Base-by-base conservation (phyloP, 2,329 filamentous ascomycete genomes). In the Neofusicoccum umdonicola region DNA sequence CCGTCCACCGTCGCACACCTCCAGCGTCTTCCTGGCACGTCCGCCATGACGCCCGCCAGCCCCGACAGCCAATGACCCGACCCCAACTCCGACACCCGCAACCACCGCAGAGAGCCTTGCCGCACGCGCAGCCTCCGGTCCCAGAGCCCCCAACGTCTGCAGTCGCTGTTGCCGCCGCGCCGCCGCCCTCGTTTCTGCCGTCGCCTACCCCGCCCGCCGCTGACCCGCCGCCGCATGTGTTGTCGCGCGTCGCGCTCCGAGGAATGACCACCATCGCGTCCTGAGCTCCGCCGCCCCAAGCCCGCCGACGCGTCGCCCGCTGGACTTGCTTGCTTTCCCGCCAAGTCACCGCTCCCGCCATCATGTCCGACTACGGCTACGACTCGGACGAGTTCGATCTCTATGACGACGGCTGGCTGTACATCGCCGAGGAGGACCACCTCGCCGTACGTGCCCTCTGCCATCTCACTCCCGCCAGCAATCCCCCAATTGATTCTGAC, bases 341-440 rank as follows among this genome's bases (percentile, higher is more conserved):
- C 39, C 62, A 63, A 44, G 44, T 50, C 58, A 31, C 37, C 54
- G 22, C 39, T 31, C 27, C 15, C 15, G 52, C 69, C 66, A 73
- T 7, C 45, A 78, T 78, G 76, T 77, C 75, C 67, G 79, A 81
- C 68, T 80, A 79, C 71, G 77, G 75, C 67, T 74, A 78, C 62
- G 73, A 74, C 67, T 74, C 75, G 64, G 73, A 75, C 58, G 78
- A 76, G 45, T 69, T 68, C 63, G 80, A 81, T 5, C 58, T 66
- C 52, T 68, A 67, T 60, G 80, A 81, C 7, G 74, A 77, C 63
- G 73, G 70, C 52, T 82, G 79, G 75, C 70, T 80, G 44, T 83
- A 81, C 54, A 75, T 82, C 39, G 81, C 82, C 63, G 81, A 82
- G 39, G 78, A 79, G 39, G 76, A 71, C 66, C 71, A 71, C 13